A percentile compares a stretch with the other conserved stretches of the same genome.
phyloP scores from a whole-genome alignment of 306 rosid species.

The Gynostemma pentaphyllum region DNA sequence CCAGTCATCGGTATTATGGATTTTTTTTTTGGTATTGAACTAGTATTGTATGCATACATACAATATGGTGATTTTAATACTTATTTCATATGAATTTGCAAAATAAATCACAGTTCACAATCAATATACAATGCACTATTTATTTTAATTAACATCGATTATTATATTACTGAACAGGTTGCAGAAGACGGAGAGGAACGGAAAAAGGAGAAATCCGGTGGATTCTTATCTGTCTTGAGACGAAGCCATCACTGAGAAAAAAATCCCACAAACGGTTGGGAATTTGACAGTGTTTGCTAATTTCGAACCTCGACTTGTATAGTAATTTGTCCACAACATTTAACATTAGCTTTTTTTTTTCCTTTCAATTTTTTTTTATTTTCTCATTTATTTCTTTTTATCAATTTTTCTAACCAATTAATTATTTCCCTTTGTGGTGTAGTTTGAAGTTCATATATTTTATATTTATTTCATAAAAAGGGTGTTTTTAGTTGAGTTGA shows the following conservation, averaged over 20 bases:
- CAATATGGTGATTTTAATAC: no score
- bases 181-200: slow-evolving; percentile 9
- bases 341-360: neutral
- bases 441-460: neutral
- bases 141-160: neutral
- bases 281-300: slow-evolving; percentile 1
- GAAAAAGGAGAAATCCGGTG: slow-evolving; percentile 1
- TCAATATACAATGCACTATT: no score
- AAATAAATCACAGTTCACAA: no score
- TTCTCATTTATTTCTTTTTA: neutral
- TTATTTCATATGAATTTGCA: no score
- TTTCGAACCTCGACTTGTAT: slow-evolving; percentile 5
- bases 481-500: neutral
- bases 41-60: no score
- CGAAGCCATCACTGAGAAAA: slow-evolving; percentile 1
- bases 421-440: neutral
- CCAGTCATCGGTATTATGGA: no score
- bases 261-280: neutral
- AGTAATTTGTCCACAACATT: slow-evolving; percentile 6
- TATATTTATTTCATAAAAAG: neutral
- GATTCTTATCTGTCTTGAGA: slow-evolving; percentile 11
- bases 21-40: no score
- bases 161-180: neutral
- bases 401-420: slow-evolving; percentile 13
- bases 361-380: neutral